Evolutionary conservation across 495 filamentous ascomycete species (phyloP), one percentile per base, ranked within the genome.

Genomic region (Aspergillus leporis): DNA sequence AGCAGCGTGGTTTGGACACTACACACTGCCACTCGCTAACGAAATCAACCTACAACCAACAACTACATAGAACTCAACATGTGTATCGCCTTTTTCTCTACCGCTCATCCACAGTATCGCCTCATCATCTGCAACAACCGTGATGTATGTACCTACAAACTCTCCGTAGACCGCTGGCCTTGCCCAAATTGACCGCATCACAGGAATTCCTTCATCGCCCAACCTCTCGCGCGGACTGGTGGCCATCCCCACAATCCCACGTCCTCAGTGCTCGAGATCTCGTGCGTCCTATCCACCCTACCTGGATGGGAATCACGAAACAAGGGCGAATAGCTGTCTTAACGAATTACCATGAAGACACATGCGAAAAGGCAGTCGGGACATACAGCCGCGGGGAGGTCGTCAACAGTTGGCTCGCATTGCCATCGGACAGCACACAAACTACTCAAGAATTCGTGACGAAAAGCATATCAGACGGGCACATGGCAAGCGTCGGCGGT

Each of bases 71-170:
- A 5, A 31, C 34, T 56, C 40, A 81, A 30, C 25, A 96, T 96
- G 91, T 96, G 91, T 70, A 94, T 95, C 70, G 85, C 86, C 40
- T 77, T 95, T 18, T 63, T 91, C 16, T 89, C 91, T 18, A 93
- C 90, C 7, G 81, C 87, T 46, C 91, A 96, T 68, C 91, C 91
- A 9, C 72, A 83, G 47, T 96, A 93, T 73, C 82, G 89, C 19
- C 77, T 95, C 56, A 89, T 96, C 65, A 78, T 91, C 52, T 74
- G 93, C 68, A 88, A 88, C 75, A 95, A 95, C 67, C 83, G 91
- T 60, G 91, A 96, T 79, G 90, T 83, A 74, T 60, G 73, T 54
- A 40, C 21, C 46, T 18, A 31, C 48, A 25, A 25, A 22, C 21
- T 14, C n/a, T n/a, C 19, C n/a, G 5, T 31, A 53, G 34, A 45